Conservation (phyloP, 805 yeast species). For the Barnettozyma wickerhamii region DNA sequence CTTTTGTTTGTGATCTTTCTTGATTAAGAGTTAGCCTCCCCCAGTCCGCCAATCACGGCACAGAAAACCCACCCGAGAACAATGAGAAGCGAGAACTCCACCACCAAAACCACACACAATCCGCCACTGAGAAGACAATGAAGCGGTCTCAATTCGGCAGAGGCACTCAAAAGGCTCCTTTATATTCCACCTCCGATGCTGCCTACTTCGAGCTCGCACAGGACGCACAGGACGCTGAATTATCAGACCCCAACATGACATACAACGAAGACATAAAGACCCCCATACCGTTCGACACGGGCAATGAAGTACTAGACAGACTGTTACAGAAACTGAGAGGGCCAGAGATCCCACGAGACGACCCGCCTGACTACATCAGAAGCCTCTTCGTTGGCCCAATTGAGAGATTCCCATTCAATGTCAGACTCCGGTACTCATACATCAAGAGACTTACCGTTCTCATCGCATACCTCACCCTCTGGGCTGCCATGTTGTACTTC, state of each 20-base stretch:
- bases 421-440: slow-evolving; percentile 2
- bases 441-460: not conserved
- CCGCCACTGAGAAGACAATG: too few species aligned
- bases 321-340: not conserved
- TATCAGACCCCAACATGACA: not conserved
- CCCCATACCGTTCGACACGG: not conserved
- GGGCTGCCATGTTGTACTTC: slow-evolving; percentile 2
- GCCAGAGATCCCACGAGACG: slow-evolving; percentile 1
- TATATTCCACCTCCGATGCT: not conserved
- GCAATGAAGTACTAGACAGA: not conserved
- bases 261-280: not conserved
- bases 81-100: too few species aligned
- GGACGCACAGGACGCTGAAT: not conserved
- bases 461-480: slow-evolving; percentile 1
- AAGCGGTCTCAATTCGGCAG: not conserved
- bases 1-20: too few species aligned
- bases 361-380: slow-evolving; percentile 5
- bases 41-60: too few species aligned
- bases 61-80: too few species aligned
- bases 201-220: slow-evolving; percentile 1
- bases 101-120: not conserved
- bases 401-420: slow-evolving; percentile 8
- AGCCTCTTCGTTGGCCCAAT: slow-evolving; percentile 2
- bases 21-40: too few species aligned
- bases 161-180: not conserved